Evolutionary conservation across 345 rosid genomes (phyloP), one percentile per base, ranked within the genome.

Genomic region (Barbarea vulgaris): DNA sequence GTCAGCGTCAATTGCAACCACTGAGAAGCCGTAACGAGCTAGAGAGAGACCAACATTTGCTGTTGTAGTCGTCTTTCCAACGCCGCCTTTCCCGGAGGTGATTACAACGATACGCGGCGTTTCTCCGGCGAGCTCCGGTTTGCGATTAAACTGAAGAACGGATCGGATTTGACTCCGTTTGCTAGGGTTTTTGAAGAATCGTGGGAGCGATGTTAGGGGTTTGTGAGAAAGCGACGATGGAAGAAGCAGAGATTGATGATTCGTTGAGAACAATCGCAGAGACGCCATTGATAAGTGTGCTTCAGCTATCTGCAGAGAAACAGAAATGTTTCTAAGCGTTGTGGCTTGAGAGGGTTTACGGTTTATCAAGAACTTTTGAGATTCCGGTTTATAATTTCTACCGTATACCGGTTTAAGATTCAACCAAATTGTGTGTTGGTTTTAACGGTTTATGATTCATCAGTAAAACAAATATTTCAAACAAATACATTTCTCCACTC

Each of bases 1-100:
- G 77, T 94, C 98, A 1, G 95, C 96, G 76, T 94, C 98, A 10
- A 94, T 85, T 1, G 97, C 87, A 10, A 94, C 98, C 0, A 94
- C 98, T 4, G 91, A 88, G 89, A 88, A 91, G 59, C 98, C 98
- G 30, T 90, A 85, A 27, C 97, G 93, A 47, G 97, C 99, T 0
- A 95, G 82, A 37, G 99, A 95, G 82, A 95, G 97, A 6, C 97
- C 99, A n/a, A 95, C 88, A 46, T 95, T 95, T n/a, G 99, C 97
- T 11, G 97, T 90, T 69, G 99, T 87, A 2, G 99, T 95, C 1
- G 99, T 95, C 73, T 95, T 95, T 0, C 99, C 97, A 54, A 95
- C 97, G 7, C 99, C 99, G 6, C 97, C 99, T 83, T 95, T 95
- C 2, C 99, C 99, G 54, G 99, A 95, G 64, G 97, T 95, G 64